Evolutionary conservation across 768 basidiomycete species (phyloP).

Genomic region (Agrocybe pediades): DNA sequence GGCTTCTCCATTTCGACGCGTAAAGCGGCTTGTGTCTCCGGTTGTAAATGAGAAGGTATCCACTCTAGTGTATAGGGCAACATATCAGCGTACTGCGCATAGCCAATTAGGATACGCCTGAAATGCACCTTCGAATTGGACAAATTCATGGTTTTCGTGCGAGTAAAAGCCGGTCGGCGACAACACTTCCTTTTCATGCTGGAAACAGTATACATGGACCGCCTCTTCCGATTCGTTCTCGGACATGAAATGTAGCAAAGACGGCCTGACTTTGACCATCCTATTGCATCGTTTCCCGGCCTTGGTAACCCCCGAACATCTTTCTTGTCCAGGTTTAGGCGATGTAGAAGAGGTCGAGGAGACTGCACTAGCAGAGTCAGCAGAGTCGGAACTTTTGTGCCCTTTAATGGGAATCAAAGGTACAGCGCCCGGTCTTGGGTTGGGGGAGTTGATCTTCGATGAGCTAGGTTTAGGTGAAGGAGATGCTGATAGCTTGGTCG

Average conservation of each 20-base stretch:
- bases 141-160: conserved; percentile 45
- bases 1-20: conserved; percentile 49
- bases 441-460: conserved; percentile 8
- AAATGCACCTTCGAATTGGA: conserved; percentile 57
- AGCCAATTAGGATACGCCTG: conserved; percentile 7
- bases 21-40: conserved; percentile 58
- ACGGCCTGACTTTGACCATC: conserved; percentile 47
- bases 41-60: conserved; percentile 66
- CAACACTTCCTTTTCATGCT: conserved; percentile 62
- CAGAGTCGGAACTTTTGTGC: conserved; percentile 10
- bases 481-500: conserved; percentile 12
- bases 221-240: conserved; percentile 32
- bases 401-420: conserved; percentile 11
- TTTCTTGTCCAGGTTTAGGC: conserved; percentile 31
- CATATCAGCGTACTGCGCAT: conserved; percentile 5
- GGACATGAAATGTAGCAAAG: conserved; percentile 19
- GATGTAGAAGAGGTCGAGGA: conserved; percentile 10
- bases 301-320: conserved; percentile 69
- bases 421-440: conserved; percentile 6
- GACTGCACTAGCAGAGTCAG: neutral
- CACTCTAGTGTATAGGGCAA: conserved; percentile 47
- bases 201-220: conserved; percentile 59
- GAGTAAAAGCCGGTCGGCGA: conserved; percentile 58
- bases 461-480: conserved; percentile 18
- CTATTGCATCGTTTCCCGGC: conserved; percentile 63